Percentiles rank a stretch among this genome's conserved stretches.
Conservation (phyloP, 2,329 filamentous ascomycete species). For the Talaromyces piceae region DNA sequence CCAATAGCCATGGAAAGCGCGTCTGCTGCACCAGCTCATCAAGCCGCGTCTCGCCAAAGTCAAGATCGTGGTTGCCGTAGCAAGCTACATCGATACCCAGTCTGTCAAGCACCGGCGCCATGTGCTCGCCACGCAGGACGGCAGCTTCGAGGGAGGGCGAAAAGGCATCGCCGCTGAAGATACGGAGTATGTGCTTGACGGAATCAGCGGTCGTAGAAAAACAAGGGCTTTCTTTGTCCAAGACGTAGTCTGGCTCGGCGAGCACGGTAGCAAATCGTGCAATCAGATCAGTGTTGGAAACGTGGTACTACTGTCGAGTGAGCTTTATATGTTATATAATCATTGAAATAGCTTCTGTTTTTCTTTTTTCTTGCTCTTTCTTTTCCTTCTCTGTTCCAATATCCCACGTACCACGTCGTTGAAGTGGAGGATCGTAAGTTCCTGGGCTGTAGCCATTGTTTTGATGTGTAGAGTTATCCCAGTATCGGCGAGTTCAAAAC, state of each 20-base stretch:
- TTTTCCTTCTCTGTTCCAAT: no score
- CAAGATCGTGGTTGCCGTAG: conserved; percentile 16
- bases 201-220: not conserved
- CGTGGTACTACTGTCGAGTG: not conserved
- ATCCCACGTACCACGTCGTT: not conserved
- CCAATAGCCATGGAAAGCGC: conserved; percentile 9
- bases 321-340: no score
- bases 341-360: not conserved
- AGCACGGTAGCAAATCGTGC: not conserved
- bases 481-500: no score
- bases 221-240: not conserved
- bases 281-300: not conserved
- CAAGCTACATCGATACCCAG: conserved; percentile 13
- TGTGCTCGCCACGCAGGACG: conserved; percentile 14
- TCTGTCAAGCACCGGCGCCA: conserved; percentile 13
- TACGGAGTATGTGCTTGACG: not conserved
- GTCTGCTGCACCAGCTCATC: conserved; percentile 10
- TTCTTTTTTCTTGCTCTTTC: not conserved
- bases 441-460: not conserved
- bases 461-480: not conserved
- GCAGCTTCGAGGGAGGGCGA: conserved; percentile 15
- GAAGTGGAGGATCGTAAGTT: not conserved
- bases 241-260: not conserved
- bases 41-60: conserved; percentile 13
- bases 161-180: conserved; percentile 16